Base-by-base conservation (phyloP, 768 basidiomycete species). In the Leucocoprinus leucothites region DNA sequence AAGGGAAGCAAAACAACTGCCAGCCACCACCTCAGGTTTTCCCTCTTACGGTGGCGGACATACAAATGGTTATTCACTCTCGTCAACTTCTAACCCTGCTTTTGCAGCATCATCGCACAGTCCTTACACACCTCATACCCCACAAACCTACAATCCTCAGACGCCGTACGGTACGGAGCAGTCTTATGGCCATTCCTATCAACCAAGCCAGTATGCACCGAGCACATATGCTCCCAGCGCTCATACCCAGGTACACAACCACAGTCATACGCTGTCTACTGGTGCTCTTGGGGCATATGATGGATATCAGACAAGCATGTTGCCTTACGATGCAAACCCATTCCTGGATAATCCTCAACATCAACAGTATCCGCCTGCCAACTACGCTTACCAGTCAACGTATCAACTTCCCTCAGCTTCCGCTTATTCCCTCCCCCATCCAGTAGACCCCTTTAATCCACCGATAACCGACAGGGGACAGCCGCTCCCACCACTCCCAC, bases 191-290 rank as follows among this genome's bases (percentile, higher is more conserved):
- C 47, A 56, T 31, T n/a, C 26, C 14, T 49, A 56, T n/a, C 54
- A 56, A 18, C 48, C 40, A 11, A 49, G 47, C n/a, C 28, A 47
- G 19, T 43, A 56, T 36, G 38, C 48, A 3, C 26, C 47, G 16
- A 56, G 54, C 26, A 66, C 66, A 40, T 71, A 75, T 38, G 69
- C 72, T 47, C 67, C 72, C 34, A 54, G 53, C 49, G 28, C 36
- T 4, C 45, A 48, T 6, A 55, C 21, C 28, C 51, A 34, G 48
- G 18, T 16, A 1, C 48, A 56, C 31, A 43, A 35, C n/a, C 54
- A 48, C 21, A 55, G 18, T 34, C 53, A 47, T 48, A 56, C 54
- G 9, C 18, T 35, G 40, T 56, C 54, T 35, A 24, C 31, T 3
- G 47, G 47, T 24, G 21, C 41, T 18, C 19, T 9, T 4, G 36